phyloP scores from a whole-genome alignment of 495 filamentous ascomycete species.

The Parmelia sp. region DNA sequence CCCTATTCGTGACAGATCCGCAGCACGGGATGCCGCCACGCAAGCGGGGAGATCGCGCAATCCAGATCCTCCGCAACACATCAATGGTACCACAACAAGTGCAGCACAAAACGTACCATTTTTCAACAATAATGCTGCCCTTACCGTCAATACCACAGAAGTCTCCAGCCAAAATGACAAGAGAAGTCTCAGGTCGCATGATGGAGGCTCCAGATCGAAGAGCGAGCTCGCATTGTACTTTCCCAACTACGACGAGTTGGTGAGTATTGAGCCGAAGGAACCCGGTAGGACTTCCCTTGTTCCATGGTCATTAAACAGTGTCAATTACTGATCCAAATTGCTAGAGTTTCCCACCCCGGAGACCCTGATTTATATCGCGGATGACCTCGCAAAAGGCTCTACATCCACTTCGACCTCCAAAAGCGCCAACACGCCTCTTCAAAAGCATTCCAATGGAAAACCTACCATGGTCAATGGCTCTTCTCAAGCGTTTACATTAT shows the following conservation, averaged over 20 bases:
- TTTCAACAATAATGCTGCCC: slow-evolving; percentile 4
- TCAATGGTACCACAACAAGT: slow-evolving; percentile 2
- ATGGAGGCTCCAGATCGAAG: slow-evolving; percentile 58
- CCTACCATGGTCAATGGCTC: slow-evolving; percentile 10
- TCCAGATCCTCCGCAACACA: slow-evolving; percentile 21
- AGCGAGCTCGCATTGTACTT: slow-evolving; percentile 86
- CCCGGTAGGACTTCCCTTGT: slow-evolving; percentile 49
- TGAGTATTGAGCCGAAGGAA: slow-evolving; percentile 72
- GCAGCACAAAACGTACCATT: slow-evolving; percentile 7
- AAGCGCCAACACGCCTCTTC: slow-evolving; percentile 26
- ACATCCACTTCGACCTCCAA: slow-evolving; percentile 29
- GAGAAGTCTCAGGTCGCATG: slow-evolving; percentile 46
- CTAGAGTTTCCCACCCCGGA: slow-evolving; percentile 41
- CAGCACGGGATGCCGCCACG: slow-evolving; percentile 17
- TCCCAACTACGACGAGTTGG: slow-evolving; percentile 82
- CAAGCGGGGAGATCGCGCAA: slow-evolving; percentile 17
- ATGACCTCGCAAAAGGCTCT: slow-evolving; percentile 39
- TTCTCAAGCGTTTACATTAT: slow-evolving; percentile 22
- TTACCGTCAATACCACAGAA: slow-evolving; percentile 4
- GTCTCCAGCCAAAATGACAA: slow-evolving; percentile 30
- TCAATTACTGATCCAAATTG: slow-evolving; percentile 6
- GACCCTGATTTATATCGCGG: slow-evolving; percentile 41
- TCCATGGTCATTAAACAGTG: not conserved
- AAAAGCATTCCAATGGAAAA: slow-evolving; percentile 2
- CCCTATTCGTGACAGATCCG: slow-evolving; percentile 19